Conservation (phyloP, 768 basidiomycete genomes). For the Favolaschia claudopus region DNA sequence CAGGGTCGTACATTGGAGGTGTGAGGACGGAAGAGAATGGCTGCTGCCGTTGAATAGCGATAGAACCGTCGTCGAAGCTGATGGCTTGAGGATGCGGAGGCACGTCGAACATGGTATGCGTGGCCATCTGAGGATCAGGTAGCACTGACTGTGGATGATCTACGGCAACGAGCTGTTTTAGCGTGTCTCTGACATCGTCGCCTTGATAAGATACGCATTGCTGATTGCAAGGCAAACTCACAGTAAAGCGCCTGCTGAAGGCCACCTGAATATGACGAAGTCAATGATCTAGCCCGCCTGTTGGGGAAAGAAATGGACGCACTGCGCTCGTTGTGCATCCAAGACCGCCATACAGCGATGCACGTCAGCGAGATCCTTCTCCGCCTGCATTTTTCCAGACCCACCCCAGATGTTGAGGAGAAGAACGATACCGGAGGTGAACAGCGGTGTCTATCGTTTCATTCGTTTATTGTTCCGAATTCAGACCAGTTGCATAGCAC, state of each 20-base stretch:
- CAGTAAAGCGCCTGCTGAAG: slow-evolving; percentile 23
- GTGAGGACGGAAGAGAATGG: not conserved
- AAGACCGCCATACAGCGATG: slow-evolving; percentile 22
- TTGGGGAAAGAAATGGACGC: not conserved
- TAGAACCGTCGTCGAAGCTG: not conserved
- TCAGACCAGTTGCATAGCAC: not conserved
- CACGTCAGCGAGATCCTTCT: slow-evolving; percentile 20
- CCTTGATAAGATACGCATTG: not conserved
- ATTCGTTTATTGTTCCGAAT: not conserved
- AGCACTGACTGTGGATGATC: slow-evolving; percentile 1
- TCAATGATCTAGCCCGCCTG: not conserved
- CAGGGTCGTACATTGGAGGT: slow-evolving; percentile 15
- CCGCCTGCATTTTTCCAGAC: not conserved
- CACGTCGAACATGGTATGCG: not conserved
- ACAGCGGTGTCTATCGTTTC: slow-evolving; percentile 18
- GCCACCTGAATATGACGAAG: slow-evolving; percentile 16
- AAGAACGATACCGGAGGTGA: slow-evolving; percentile 22
- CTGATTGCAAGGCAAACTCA: not conserved
- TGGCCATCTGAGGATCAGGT: not conserved
- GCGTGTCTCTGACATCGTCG: slow-evolving; percentile 14
- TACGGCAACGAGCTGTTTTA: slow-evolving; percentile 19
- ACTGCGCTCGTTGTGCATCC: slow-evolving; percentile 12
- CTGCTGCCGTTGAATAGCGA: not conserved
- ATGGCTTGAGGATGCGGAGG: no score
- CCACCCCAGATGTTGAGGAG: slow-evolving; percentile 26